Conservation (phyloP, 2,329 filamentous ascomycete species). For the Aspergillus pseudonomiae region DNA sequence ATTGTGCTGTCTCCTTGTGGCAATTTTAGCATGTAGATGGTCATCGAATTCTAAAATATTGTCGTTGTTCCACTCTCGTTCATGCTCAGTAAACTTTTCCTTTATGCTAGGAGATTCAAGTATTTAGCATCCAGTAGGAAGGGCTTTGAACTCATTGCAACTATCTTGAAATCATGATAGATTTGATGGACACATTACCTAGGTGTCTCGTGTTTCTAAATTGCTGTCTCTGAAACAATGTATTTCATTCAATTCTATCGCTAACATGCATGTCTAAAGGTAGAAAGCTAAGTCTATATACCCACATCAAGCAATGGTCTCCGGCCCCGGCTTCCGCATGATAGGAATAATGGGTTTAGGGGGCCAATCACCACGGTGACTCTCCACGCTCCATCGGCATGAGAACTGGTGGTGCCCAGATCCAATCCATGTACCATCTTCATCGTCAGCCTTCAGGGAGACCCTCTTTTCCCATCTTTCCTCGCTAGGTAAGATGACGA, state of each 20-base stretch:
- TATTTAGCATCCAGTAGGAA: neutral
- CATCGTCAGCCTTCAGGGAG: neutral
- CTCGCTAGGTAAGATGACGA: slow-evolving; percentile 21
- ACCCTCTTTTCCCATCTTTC: neutral
- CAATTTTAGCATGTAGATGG: neutral
- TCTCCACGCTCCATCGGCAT: neutral
- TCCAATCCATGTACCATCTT: slow-evolving; percentile 14
- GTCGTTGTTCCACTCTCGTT: neutral
- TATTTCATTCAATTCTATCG: neutral
- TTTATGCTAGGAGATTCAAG: neutral
- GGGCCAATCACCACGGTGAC: slow-evolving; percentile 22
- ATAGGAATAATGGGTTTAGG: slow-evolving; percentile 20
- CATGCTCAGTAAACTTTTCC: neutral
- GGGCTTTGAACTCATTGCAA: neutral
- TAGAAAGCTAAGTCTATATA: neutral
- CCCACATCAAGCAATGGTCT: slow-evolving; percentile 10
- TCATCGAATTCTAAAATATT: neutral
- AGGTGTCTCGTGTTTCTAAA: neutral
- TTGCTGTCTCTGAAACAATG: neutral
- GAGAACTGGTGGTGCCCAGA: slow-evolving; percentile 23
- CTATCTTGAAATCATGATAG: neutral
- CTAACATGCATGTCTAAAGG: neutral
- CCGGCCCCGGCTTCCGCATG: slow-evolving; percentile 14
- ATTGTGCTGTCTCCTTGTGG: neutral
- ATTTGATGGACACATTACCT: neutral